Conservation (phyloP, 2,329 filamentous ascomycete species). For the Domatiomyces globalis region DNA sequence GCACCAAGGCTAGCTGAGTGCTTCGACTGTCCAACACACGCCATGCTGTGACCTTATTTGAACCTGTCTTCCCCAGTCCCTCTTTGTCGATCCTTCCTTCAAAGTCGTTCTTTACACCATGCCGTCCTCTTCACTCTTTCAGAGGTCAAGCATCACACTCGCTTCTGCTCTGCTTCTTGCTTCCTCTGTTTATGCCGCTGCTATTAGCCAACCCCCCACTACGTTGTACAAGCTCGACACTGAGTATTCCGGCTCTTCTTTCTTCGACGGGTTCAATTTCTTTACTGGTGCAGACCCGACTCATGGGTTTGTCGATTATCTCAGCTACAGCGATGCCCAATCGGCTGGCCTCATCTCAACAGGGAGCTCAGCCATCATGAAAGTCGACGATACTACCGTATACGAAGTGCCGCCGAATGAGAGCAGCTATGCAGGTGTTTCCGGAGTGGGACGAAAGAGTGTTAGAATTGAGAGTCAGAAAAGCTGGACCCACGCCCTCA, state of each 20-base stretch:
- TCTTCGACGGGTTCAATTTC: constrained; percentile 38
- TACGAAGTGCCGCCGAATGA: constrained; percentile 10
- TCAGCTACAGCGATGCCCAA: constrained; percentile 26
- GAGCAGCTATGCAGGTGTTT: constrained; percentile 30
- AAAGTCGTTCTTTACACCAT: constrained; percentile 15
- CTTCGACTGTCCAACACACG: no score
- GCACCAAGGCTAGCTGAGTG: no score
- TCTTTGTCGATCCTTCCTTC: constrained; percentile 4
- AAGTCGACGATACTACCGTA: constrained; percentile 10
- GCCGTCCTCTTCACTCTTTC: constrained; percentile 19
- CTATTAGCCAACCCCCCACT: constrained; percentile 6
- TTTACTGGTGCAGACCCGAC: constrained; percentile 33
- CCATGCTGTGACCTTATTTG: no score
- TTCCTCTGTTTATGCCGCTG: constrained; percentile 10
- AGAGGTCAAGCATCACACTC: constrained; percentile 19
- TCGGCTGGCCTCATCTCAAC: constrained; percentile 19
- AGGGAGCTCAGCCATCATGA: constrained; percentile 16
- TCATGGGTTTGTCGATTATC: constrained; percentile 37
- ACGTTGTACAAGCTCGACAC: constrained; percentile 25
- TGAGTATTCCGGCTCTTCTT: constrained; percentile 32
- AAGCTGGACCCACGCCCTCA: constrained; percentile 32
- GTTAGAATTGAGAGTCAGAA: constrained; percentile 33
- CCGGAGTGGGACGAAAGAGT: constrained; percentile 28
- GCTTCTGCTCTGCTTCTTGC: constrained; percentile 16
- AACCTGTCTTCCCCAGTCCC: neutral